A percentile compares a stretch with the other conserved stretches of the same genome.
phyloP scores from a whole-genome alignment of 768 basidiomycete species.

The Trichaptum fuscoviolaceum region DNA sequence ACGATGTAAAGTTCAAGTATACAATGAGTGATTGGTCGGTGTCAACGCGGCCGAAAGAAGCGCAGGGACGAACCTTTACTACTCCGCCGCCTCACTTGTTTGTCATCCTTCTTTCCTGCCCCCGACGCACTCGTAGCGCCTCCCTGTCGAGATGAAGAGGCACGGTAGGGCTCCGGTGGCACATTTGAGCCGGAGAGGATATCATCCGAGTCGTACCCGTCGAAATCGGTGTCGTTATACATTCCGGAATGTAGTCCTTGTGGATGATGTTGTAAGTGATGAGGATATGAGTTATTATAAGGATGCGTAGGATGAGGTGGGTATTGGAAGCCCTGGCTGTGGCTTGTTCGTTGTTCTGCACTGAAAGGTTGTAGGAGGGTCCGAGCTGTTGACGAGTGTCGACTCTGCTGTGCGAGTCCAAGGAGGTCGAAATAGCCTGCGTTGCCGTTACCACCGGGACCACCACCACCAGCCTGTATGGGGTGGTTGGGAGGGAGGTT shows the following conservation, averaged over 20 bases:
- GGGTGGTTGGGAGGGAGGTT: not conserved
- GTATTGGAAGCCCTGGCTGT: not conserved
- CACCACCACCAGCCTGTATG: not conserved
- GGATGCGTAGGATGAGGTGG: not conserved
- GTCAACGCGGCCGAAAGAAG: not conserved
- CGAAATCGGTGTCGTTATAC: not conserved
- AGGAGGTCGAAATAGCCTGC: not conserved
- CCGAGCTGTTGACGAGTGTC: not conserved
- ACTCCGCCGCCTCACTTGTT: conserved; percentile 62
- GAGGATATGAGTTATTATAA: not conserved
- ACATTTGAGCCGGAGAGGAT: not conserved
- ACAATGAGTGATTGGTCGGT: not conserved
- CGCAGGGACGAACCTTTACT: conserved; percentile 54
- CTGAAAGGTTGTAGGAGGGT: not conserved
- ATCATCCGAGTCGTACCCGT: not conserved
- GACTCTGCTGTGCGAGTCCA: not conserved
- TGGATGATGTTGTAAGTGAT: not conserved
- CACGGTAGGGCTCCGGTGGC: not conserved
- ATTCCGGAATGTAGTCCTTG: not conserved
- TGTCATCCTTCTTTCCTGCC: conserved; percentile 31
- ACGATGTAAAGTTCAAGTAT: not conserved
- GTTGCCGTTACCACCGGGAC: not conserved
- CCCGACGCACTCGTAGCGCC: conserved; percentile 5
- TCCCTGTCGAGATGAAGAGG: not conserved
- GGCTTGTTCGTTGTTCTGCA: not conserved